Conservation (phyloP, 2,329 filamentous ascomycete species). For the Neonectria sp. region DNA sequence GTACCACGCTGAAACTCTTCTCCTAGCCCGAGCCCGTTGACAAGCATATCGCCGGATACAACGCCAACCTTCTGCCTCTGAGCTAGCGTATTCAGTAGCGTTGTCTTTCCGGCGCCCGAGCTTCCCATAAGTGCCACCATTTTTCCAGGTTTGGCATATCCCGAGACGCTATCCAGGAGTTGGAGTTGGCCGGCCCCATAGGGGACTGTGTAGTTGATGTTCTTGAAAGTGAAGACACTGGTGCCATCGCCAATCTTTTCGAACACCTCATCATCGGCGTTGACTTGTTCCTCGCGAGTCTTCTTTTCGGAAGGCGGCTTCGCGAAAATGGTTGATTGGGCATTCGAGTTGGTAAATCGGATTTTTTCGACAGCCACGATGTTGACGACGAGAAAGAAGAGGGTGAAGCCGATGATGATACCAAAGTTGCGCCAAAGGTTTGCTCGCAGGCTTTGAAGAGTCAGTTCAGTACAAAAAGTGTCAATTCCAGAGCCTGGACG, state of each 20-base stretch:
- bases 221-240: constrained; percentile 76
- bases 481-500: background rate
- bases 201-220: constrained; percentile 81
- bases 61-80: constrained; percentile 82
- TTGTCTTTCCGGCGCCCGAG: constrained; percentile 87
- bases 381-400: constrained; percentile 26
- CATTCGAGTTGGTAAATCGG: constrained; percentile 3
- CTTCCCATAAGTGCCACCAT: constrained; percentile 88
- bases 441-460: constrained; percentile 10
- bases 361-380: constrained; percentile 19
- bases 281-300: background rate
- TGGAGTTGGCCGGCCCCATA: constrained; percentile 46
- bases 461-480: background rate
- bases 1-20: constrained; percentile 83
- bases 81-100: constrained; percentile 81
- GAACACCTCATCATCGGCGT: constrained; percentile 21
- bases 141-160: constrained; percentile 83
- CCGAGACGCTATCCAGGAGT: constrained; percentile 68
- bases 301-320: constrained; percentile 15
- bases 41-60: constrained; percentile 81
- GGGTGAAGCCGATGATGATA: constrained; percentile 23
- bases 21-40: constrained; percentile 78
- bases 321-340: constrained; percentile 21
- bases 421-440: constrained; percentile 33
- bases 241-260: constrained; percentile 47